Conservation (phyloP, 352 stramenopile genomes). For the Globisporangium sylvaticum region DNA sequence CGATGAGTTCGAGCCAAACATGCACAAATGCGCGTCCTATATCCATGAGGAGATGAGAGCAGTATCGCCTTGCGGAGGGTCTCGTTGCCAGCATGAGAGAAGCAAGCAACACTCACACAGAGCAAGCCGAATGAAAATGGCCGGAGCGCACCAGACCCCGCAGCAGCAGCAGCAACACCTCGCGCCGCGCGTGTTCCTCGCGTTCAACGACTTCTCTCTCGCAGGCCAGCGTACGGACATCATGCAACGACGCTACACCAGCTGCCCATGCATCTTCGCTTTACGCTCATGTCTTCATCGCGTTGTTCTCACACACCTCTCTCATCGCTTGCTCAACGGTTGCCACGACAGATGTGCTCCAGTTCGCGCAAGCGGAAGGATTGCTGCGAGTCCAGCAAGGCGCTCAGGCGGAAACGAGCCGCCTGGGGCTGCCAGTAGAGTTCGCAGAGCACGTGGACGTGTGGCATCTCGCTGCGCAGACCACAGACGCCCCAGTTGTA, state of each 20-base stretch:
- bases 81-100: too few species aligned
- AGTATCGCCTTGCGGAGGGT: too few species aligned
- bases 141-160: not conserved
- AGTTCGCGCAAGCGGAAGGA: slow-evolving; percentile 22
- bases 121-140: slow-evolving; percentile 1
- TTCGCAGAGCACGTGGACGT: slow-evolving; percentile 12
- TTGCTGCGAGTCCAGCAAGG: slow-evolving; percentile 7
- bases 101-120: too few species aligned
- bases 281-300: not conserved
- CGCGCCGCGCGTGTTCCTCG: slow-evolving; percentile 39
- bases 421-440: not conserved
- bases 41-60: too few species aligned
- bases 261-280: not conserved
- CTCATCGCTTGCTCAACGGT: slow-evolving; percentile 1
- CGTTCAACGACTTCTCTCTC: slow-evolving; percentile 69
- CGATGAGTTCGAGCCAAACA: too few species aligned
- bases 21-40: too few species aligned
- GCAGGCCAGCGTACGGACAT: slow-evolving; percentile 47
- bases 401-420: not conserved
- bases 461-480: slow-evolving; percentile 9
- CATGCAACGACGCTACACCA: not conserved
- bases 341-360: slow-evolving; percentile 27
- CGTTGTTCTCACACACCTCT: not conserved
- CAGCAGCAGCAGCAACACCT: slow-evolving; percentile 8
- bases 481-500: not conserved